Conservation (phyloP, 2,329 filamentous ascomycete species). For the Ophiocordyceps unilateralis region DNA sequence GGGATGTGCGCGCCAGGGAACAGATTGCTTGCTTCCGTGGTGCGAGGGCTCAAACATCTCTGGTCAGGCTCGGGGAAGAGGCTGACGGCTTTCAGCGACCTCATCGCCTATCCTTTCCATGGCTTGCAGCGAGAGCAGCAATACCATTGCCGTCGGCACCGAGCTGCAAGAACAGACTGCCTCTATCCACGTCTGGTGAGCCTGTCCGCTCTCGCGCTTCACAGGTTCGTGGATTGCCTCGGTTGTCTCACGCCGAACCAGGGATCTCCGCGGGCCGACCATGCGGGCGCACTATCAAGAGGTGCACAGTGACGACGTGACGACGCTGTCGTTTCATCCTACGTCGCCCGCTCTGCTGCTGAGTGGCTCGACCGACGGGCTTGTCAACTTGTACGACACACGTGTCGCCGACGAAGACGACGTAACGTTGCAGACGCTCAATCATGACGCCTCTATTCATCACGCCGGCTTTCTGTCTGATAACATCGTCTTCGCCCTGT, state of each 20-base stretch:
- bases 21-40: conserved; percentile 26
- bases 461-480: conserved; percentile 52
- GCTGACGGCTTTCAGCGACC: conserved; percentile 7
- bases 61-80: neutral
- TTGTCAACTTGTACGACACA: conserved; percentile 63
- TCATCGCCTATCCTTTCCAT: conserved; percentile 43
- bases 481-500: conserved; percentile 52
- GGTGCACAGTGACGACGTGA: conserved; percentile 51
- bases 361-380: conserved; percentile 63
- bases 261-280: conserved; percentile 37
- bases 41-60: conserved; percentile 9
- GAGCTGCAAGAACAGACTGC: conserved; percentile 50
- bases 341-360: conserved; percentile 43
- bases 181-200: conserved; percentile 42
- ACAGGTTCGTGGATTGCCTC: too few relatives aligned
- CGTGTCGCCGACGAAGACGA: conserved; percentile 59
- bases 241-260: too few relatives aligned
- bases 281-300: conserved; percentile 40
- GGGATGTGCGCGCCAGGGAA: conserved; percentile 34
- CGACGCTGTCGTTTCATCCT: conserved; percentile 42
- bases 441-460: conserved; percentile 59
- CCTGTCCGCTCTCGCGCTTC: too few relatives aligned
- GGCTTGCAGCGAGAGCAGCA: conserved; percentile 37
- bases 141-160: conserved; percentile 53
- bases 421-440: conserved; percentile 60